phyloP scores from a whole-genome alignment of 176 grass and related monocot genomes.

The Lolium multiflorum region DNA sequence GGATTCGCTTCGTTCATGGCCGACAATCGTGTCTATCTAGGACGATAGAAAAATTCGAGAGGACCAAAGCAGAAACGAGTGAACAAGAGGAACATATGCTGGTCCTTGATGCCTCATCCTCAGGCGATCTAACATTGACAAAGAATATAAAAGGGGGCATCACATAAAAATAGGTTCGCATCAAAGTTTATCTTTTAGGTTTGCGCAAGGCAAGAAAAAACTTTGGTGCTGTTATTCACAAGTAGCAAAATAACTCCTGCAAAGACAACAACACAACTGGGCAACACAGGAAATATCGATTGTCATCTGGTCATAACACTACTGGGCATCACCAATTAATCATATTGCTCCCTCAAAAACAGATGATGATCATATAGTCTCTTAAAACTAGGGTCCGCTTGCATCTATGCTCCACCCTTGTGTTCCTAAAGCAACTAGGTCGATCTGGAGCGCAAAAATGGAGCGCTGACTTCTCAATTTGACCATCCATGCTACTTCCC shows the following conservation, averaged over 20 bases:
- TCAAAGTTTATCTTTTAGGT: conserved; percentile 16
- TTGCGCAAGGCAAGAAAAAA: conserved; percentile 10
- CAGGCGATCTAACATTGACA: not conserved
- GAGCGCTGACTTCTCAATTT: conserved; percentile 7
- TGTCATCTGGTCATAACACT: conserved; percentile 24
- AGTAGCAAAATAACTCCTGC: conserved; percentile 38
- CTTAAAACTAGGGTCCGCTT: conserved; percentile 37
- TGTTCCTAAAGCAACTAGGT: conserved; percentile 34
- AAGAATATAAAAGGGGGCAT: not conserved
- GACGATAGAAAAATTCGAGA: not conserved
- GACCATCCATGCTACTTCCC: not conserved
- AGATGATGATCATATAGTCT: conserved; percentile 31
- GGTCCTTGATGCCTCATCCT: not conserved
- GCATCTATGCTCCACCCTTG: conserved; percentile 44
- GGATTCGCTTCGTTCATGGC: no score
- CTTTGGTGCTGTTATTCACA: conserved; percentile 56
- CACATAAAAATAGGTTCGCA: not conserved
- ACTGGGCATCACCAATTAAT: conserved; percentile 17
- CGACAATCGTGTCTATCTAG: no score
- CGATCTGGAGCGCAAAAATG: conserved; percentile 43
- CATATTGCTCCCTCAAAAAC: conserved; percentile 29
- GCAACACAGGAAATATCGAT: conserved; percentile 11
- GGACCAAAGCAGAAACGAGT: not conserved
- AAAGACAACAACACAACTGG: conserved; percentile 36
- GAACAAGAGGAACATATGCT: not conserved